Percentiles rank a stretch among this genome's conserved stretches.
These are phyloP conservation scores for Croton laevigatus DNA, from an alignment of 441 rosid species.

Conservation along the genomic window DNA sequence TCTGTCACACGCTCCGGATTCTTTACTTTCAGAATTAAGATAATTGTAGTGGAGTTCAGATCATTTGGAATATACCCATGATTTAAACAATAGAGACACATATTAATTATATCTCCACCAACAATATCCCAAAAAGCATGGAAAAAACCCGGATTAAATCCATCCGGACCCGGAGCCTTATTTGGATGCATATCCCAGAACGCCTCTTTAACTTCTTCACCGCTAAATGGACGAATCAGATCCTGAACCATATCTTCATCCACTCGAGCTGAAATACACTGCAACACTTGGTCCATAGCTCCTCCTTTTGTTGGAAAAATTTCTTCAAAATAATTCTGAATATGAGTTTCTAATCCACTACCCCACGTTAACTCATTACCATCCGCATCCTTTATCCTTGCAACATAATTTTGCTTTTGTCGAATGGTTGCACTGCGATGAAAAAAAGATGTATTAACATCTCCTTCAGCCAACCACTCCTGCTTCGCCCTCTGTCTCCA, in stretches of 20 bases:
- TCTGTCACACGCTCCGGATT: not conserved
- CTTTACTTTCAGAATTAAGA: not conserved
- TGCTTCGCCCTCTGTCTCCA: not conserved
- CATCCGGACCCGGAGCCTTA: not conserved
- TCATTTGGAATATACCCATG: not conserved
- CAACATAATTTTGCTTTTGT: too few species aligned
- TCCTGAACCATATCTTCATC: too few species aligned
- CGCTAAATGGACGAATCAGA: not conserved
- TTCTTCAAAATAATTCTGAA: too few species aligned
- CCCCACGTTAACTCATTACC: too few species aligned
- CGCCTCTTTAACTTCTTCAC: not conserved
- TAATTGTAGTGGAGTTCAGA: too few species aligned
- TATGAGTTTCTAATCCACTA: too few species aligned
- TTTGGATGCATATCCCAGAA: not conserved
- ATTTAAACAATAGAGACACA: not conserved
- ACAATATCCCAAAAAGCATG: not conserved
- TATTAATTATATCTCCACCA: not conserved
- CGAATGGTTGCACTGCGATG: too few species aligned
- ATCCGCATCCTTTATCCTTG: not conserved
- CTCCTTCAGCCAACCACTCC: not conserved
- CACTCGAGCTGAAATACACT: too few species aligned
- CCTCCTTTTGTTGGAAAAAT: too few species aligned
- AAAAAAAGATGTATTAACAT: not conserved
- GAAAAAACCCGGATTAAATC: not conserved
- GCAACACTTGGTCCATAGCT: too few species aligned